Evolutionary conservation across 768 basidiomycete species (phyloP).

Genomic region (Boletellus emodensis): DNA sequence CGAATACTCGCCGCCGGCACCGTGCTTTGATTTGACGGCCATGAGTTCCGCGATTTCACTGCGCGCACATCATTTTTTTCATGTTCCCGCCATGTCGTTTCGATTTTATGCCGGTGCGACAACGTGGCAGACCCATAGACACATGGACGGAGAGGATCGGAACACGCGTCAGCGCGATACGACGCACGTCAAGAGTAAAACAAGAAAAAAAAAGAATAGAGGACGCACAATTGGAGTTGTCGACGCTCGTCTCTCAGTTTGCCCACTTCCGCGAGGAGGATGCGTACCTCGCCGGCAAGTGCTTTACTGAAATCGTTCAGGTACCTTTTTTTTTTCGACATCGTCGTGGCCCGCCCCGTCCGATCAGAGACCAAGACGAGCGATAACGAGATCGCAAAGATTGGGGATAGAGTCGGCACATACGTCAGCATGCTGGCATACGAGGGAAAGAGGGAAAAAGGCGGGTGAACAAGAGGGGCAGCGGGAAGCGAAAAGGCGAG

Average conservation of each 20-base stretch:
- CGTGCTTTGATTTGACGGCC: conserved; percentile 79
- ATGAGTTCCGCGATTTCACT: conserved; percentile 86
- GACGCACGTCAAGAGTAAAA: not conserved
- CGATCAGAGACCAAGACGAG: not conserved
- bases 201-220: too few relatives aligned
- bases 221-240: conserved; percentile 49
- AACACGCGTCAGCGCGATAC: not conserved
- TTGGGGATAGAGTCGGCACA: not conserved
- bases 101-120: not conserved
- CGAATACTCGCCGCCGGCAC: conserved; percentile 72
- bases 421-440: conserved; percentile 6
- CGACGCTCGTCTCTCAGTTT: conserved; percentile 58
- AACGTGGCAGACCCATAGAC: not conserved
- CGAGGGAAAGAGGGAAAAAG: not conserved
- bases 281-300: conserved; percentile 57
- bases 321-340: conserved; percentile 37
- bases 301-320: conserved; percentile 62
- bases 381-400: not conserved
- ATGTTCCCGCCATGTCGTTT: not conserved
- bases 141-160: not conserved
- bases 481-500: not conserved
- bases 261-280: conserved; percentile 56
- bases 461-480: not conserved
- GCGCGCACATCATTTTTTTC: conserved; percentile 1
- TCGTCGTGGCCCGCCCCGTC: not conserved